phyloP scores from a whole-genome alignment of 805 yeast genomes.

The Isabelozyma rhagii region DNA sequence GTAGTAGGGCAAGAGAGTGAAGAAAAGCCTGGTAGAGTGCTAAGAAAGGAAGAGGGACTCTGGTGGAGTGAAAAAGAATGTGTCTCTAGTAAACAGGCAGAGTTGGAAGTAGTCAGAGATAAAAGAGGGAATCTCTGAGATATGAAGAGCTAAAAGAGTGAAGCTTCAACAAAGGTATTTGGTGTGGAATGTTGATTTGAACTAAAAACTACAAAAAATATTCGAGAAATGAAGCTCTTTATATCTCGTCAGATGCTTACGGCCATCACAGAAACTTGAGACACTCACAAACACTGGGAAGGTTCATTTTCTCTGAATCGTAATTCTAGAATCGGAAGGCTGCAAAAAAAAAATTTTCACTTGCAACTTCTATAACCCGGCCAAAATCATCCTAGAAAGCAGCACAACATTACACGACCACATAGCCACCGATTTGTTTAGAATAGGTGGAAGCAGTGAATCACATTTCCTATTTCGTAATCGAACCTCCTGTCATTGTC shows the following conservation, averaged over 20 bases:
- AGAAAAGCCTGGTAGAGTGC: too few relatives aligned
- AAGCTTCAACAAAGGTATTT: neutral
- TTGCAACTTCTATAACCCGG: neutral
- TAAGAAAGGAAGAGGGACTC: neutral
- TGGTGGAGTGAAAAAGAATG: neutral
- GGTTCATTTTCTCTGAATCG: neutral
- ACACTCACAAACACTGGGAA: neutral
- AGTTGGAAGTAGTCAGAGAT: too few relatives aligned
- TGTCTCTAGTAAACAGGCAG: neutral
- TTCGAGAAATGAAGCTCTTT: neutral
- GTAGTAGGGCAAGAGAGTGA: neutral
- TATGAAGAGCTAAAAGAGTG: neutral
- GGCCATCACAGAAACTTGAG: neutral
- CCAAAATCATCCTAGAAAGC: neutral
- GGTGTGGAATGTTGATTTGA: neutral
- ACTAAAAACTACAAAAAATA: neutral
- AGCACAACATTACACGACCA: neutral
- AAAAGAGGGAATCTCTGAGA: neutral
- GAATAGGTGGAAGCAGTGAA: neutral
- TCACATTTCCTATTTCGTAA: neutral
- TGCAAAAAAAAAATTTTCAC: neutral
- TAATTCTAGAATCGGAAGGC: neutral
- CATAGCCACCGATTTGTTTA: neutral
- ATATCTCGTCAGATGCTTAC: too few relatives aligned
- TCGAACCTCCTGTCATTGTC: neutral